Percentiles rank a stretch among this genome's conserved stretches.
Evolutionary conservation across 2,329 filamentous ascomycete species (phyloP).

Genomic region (Cladosporium sp.): DNA sequence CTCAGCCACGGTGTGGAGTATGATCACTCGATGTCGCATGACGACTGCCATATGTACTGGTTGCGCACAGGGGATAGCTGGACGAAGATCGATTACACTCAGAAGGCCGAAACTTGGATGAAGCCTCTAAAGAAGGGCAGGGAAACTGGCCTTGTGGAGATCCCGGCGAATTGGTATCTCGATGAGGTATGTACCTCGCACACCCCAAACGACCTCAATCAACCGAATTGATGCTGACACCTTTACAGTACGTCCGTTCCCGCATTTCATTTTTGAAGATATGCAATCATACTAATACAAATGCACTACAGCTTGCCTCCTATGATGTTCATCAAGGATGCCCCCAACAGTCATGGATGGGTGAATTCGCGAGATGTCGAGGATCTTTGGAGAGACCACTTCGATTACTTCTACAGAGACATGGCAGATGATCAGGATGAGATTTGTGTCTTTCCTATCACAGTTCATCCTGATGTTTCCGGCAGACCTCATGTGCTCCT

Average conservation of each 20-base stretch:
- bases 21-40: conserved; percentile 66
- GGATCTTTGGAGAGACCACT: conserved; percentile 65
- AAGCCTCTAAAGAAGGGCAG: conserved; percentile 61
- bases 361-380: conserved; percentile 58
- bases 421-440: conserved; percentile 65
- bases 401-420: conserved; percentile 73
- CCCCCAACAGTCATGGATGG: conserved; percentile 64
- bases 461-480: conserved; percentile 67
- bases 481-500: conserved; percentile 69
- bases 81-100: conserved; percentile 67
- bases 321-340: conserved; percentile 68
- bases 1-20: conserved; percentile 68
- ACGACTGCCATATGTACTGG: conserved; percentile 65
- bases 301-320: conserved; percentile 50
- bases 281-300: no score
- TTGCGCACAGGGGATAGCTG: conserved; percentile 63
- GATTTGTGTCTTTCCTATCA: conserved; percentile 66
- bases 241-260: no score
- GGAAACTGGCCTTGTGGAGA: conserved; percentile 65
- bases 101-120: conserved; percentile 66
- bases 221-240: no score
- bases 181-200: conserved; percentile 39
- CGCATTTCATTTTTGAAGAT: no score
- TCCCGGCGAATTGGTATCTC: conserved; percentile 57
- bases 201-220: no score